phyloP scores from a whole-genome alignment of 2,329 filamentous ascomycete genomes.

The Drechslera avenae region DNA sequence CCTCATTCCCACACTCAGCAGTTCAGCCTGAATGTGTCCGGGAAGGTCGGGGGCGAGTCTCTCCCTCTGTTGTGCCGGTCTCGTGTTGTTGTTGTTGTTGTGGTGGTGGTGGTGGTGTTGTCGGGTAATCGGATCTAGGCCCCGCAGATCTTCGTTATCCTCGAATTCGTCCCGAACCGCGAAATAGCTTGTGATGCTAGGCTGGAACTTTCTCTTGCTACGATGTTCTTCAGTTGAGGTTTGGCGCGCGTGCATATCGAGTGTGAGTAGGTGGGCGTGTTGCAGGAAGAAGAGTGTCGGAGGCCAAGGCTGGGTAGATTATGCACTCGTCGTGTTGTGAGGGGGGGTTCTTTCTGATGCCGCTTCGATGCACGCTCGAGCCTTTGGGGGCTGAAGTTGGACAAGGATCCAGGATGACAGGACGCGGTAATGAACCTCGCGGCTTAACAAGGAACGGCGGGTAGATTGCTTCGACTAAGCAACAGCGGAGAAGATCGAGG shows the following conservation, averaged over 20 bases:
- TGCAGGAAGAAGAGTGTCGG: neutral
- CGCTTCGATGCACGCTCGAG: constrained; percentile 27
- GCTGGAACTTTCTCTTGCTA: constrained; percentile 53
- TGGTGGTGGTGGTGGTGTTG: constrained; percentile 21
- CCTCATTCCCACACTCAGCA: constrained; percentile 93
- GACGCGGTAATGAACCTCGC: constrained; percentile 27
- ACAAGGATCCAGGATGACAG: constrained; percentile 21
- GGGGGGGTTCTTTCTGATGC: constrained; percentile 26
- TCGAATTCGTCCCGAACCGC: constrained; percentile 30
- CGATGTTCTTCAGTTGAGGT: constrained; percentile 35
- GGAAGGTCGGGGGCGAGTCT: constrained; percentile 61
- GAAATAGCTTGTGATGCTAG: constrained; percentile 54
- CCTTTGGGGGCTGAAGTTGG: constrained; percentile 18
- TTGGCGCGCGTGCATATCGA: constrained; percentile 18
- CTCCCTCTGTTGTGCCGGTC: constrained; percentile 13
- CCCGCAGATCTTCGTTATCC: constrained; percentile 32
- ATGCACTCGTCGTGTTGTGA: constrained; percentile 11
- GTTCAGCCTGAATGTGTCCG: constrained; percentile 72
- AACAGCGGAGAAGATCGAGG: neutral
- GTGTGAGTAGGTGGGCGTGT: neutral
- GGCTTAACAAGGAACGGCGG: constrained; percentile 23
- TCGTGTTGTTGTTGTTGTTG: constrained; percentile 13
- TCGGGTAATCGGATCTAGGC: constrained; percentile 35
- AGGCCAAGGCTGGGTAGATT: neutral
- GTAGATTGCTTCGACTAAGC: constrained; percentile 15